Conservation (phyloP, 495 filamentous ascomycete species). For the Clohesyomyces aquaticus region DNA sequence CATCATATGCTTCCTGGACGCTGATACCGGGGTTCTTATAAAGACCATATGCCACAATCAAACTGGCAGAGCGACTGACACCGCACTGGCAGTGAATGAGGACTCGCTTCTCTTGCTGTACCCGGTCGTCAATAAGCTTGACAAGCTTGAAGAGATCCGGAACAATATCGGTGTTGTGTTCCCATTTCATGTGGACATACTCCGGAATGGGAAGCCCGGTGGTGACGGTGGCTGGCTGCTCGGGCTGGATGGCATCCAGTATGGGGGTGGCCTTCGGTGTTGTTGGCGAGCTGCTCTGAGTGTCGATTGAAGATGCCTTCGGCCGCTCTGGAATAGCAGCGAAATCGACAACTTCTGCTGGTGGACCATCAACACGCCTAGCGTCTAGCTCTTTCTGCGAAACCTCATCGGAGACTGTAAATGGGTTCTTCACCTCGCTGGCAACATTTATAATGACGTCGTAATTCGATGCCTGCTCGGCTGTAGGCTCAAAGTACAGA, state of each 20-base stretch:
- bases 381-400: constrained; percentile 44
- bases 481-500: constrained; percentile 87
- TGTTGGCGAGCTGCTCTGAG: constrained; percentile 41
- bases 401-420: constrained; percentile 48
- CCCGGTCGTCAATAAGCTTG: constrained; percentile 79
- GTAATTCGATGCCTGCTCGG: constrained; percentile 80
- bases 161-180: constrained; percentile 95
- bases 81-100: constrained; percentile 95
- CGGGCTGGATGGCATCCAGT: constrained; percentile 16
- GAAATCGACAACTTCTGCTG: constrained; percentile 37
- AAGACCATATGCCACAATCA: constrained; percentile 94
- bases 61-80: constrained; percentile 91
- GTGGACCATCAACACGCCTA: constrained; percentile 42
- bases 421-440: constrained; percentile 90
- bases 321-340: constrained; percentile 23
- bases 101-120: constrained; percentile 79
- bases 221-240: constrained; percentile 47
- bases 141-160: constrained; percentile 84
- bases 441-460: constrained; percentile 96
- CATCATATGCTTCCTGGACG: constrained; percentile 91
- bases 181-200: constrained; percentile 96
- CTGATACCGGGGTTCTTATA: constrained; percentile 85
- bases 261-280: constrained; percentile 48
- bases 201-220: constrained; percentile 62
- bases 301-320: constrained; percentile 23